Conservation (phyloP, 2,329 filamentous ascomycete genomes). For the Purpureocillium takamizusanense region DNA sequence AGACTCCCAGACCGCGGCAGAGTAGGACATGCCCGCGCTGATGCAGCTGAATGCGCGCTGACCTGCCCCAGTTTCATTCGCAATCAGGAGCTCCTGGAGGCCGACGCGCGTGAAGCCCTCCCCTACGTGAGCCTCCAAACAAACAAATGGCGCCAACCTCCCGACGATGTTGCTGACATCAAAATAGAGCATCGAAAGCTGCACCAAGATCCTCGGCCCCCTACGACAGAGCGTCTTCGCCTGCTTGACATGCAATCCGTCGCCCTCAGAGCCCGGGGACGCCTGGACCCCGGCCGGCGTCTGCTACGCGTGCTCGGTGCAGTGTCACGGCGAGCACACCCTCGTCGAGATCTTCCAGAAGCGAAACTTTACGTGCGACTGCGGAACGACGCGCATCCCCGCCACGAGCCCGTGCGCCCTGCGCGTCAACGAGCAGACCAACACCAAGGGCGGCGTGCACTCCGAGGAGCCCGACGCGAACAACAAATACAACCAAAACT, state of each 20-base stretch:
- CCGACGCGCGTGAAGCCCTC: conserved; percentile 87
- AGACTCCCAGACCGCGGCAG: conserved; percentile 63
- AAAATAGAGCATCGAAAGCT: conserved; percentile 87
- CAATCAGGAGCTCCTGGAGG: conserved; percentile 82
- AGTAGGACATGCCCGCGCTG: conserved; percentile 34
- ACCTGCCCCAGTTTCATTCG: conserved; percentile 66
- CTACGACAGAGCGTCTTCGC: conserved; percentile 85
- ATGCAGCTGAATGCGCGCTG: background rate
- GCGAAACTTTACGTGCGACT: conserved; percentile 93
- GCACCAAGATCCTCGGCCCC: conserved; percentile 81
- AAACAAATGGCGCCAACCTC: background rate
- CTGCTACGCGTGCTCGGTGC: conserved; percentile 94
- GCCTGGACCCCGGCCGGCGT: conserved; percentile 58
- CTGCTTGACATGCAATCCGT: conserved; percentile 87
- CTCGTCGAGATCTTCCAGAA: conserved; percentile 95
- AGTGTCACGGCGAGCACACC: conserved; percentile 90
- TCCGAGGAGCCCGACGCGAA: conserved; percentile 61
- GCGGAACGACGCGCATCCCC: conserved; percentile 75
- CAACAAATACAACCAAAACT: conserved; percentile 96
- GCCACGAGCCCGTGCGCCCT: conserved; percentile 65
- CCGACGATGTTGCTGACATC: conserved; percentile 7
- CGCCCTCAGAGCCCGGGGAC: conserved; percentile 52
- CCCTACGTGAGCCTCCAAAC: conserved; percentile 62
- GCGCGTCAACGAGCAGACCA: conserved; percentile 63
- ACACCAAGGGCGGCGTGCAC: conserved; percentile 66